Base-by-base conservation (phyloP, 1,284 basidiomycete genomes). In the Irpex sp. region DNA sequence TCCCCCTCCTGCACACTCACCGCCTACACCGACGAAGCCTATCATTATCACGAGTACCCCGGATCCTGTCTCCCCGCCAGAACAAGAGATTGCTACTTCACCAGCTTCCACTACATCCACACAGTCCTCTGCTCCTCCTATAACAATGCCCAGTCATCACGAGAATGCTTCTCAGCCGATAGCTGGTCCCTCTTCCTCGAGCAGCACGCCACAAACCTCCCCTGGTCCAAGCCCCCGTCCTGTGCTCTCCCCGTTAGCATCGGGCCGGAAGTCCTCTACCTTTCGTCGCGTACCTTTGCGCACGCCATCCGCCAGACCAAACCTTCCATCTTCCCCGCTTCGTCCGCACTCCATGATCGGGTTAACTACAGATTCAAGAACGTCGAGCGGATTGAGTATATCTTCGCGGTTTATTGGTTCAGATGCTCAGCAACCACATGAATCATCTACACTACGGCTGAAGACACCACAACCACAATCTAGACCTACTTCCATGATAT, bases 281-380 rank as follows among this genome's bases (percentile, higher is more conserved):
- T 87, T 88, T 69, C 78, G 88, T 39, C 83, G 80, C 61, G 70
- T 88, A 23, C 81, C 82, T 12, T 73, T 75, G 16, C 81, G 80
- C 28, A 72, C 74, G 51, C 61, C 77, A 5, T 63, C 69, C 6
- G 36, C 70, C 18, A 75, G 75, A 47, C 65, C 73, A 36, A 66
- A 76, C 0, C 58, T 77, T 12, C 69, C 74, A 18, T 72, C 81
- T 3, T 81, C 79, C 14, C 78, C 79, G 28, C 70, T 81, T 18
- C 78, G 77, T 6, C 74, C 75, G 4, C 66, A 71, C 5, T 67
- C 66, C 14, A 70, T 69, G 5, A 72, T 54, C 39, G 39, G 28
- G 28, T 33, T 45, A 14, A 45, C 1, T 8, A 12, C 28, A 23
- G 12, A 68, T 62, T 68, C 55, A 57, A 67, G 64, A 14, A 69